Conservation (phyloP, 2,329 filamentous ascomycete genomes). For the Huntiella omanensis region DNA sequence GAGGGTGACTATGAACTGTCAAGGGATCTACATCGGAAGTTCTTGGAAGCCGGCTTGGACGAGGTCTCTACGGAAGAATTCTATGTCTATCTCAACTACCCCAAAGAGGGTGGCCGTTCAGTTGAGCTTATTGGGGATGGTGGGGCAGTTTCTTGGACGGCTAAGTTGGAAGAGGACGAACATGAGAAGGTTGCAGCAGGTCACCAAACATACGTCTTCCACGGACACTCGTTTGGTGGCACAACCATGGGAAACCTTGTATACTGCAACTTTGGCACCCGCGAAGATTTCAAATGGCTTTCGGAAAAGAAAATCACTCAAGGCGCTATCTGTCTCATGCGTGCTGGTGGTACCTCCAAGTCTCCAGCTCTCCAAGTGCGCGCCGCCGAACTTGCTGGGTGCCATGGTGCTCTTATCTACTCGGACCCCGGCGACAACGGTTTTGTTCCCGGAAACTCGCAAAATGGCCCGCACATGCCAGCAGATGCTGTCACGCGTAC, state of each 20-base stretch:
- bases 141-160: constrained; percentile 49
- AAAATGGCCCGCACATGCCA: constrained; percentile 63
- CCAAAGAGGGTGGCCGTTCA: constrained; percentile 53
- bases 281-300: constrained; percentile 61
- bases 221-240: constrained; percentile 73
- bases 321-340: constrained; percentile 64
- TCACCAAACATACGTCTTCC: constrained; percentile 61
- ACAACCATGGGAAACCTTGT: constrained; percentile 73
- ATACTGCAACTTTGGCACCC: constrained; percentile 81
- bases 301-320: constrained; percentile 53
- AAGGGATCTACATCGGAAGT: constrained; percentile 65
- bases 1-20: constrained; percentile 79
- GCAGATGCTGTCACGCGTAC: constrained; percentile 68
- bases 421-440: constrained; percentile 78
- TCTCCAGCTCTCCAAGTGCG: constrained; percentile 72
- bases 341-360: constrained; percentile 55
- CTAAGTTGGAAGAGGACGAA: constrained; percentile 60
- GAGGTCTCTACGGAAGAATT: constrained; percentile 60
- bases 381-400: constrained; percentile 71
- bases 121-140: constrained; percentile 63
- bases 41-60: constrained; percentile 54
- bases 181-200: constrained; percentile 38
- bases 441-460: constrained; percentile 55
- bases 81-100: constrained; percentile 84
- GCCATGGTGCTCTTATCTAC: constrained; percentile 76